Percentiles rank a stretch among this genome's conserved stretches.
phyloP scores from a whole-genome alignment of 345 rosid genomes.

The Heritiera fomes region DNA sequence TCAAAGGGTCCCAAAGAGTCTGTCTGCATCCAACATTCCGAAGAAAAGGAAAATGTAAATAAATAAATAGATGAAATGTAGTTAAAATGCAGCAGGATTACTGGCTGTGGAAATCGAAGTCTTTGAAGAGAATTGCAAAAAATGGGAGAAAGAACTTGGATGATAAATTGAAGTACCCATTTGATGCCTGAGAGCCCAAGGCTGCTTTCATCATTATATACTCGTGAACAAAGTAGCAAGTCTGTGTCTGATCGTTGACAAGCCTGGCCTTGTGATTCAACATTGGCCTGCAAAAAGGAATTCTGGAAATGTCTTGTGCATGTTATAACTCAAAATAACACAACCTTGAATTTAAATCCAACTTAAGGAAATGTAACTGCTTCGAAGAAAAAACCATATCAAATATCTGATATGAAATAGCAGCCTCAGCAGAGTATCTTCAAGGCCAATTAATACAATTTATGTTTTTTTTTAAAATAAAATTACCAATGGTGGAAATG shows the following conservation, averaged over 20 bases:
- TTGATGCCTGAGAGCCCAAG: slow-evolving; percentile 87
- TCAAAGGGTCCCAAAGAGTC: slow-evolving; percentile 89
- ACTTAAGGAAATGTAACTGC: background rate
- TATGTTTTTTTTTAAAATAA: background rate
- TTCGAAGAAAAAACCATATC: background rate
- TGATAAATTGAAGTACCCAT: slow-evolving; percentile 57
- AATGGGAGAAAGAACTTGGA: background rate
- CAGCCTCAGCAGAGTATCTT: background rate
- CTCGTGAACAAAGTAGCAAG: slow-evolving; percentile 41
- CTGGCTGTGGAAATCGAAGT: background rate
- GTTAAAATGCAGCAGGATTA: background rate
- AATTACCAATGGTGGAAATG: background rate
- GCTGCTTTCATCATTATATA: slow-evolving; percentile 66
- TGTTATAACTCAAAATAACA: background rate
- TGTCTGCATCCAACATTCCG: slow-evolving; percentile 45
- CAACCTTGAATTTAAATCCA: too few species aligned
- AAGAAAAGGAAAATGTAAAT: slow-evolving; percentile 1
- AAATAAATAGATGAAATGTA: background rate
- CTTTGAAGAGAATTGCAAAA: background rate
- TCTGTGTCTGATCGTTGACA: slow-evolving; percentile 46
- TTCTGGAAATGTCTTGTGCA: slow-evolving; percentile 4
- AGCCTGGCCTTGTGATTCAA: slow-evolving; percentile 37
- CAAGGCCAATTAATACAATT: background rate
- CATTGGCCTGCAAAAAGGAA: slow-evolving; percentile 38
- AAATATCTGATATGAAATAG: background rate